Conservation (phyloP, 495 filamentous ascomycete species). For the Choiromyces venosus region DNA sequence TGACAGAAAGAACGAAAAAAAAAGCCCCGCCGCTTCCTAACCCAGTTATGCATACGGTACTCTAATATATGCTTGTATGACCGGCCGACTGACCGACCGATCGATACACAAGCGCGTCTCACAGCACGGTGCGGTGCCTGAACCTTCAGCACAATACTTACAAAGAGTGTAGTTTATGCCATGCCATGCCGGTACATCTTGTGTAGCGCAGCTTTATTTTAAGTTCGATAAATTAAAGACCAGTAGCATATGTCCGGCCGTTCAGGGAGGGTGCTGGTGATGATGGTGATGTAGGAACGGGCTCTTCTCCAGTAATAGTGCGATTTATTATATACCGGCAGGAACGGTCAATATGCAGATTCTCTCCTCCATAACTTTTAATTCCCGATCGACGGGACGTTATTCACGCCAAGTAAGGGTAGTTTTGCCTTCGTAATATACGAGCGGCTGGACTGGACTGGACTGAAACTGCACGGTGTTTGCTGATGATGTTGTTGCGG, state of each 20-base stretch:
- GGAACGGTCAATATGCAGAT: background rate
- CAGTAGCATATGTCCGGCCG: background rate
- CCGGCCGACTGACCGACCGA: background rate
- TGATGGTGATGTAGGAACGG: background rate
- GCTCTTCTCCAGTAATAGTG: background rate
- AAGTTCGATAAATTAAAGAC: background rate
- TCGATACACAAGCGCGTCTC: background rate
- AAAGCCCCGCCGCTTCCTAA: too few relatives aligned
- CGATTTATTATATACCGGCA: background rate
- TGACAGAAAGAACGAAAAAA: background rate
- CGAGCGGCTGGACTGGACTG: background rate
- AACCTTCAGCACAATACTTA: background rate
- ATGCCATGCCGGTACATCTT: background rate
- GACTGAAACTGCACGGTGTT: background rate
- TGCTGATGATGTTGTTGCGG: background rate
- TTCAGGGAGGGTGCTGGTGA: background rate
- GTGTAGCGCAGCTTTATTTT: background rate
- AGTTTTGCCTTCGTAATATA: background rate
- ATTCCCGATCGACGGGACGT: background rate
- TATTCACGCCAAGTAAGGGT: background rate
- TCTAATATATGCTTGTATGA: background rate
- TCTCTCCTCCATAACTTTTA: background rate
- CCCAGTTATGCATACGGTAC: background rate
- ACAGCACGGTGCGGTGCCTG: background rate
- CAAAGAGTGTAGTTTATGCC: background rate